phyloP scores from a whole-genome alignment of 1,139 yeast species.

The Geotrichum klebahnii region DNA sequence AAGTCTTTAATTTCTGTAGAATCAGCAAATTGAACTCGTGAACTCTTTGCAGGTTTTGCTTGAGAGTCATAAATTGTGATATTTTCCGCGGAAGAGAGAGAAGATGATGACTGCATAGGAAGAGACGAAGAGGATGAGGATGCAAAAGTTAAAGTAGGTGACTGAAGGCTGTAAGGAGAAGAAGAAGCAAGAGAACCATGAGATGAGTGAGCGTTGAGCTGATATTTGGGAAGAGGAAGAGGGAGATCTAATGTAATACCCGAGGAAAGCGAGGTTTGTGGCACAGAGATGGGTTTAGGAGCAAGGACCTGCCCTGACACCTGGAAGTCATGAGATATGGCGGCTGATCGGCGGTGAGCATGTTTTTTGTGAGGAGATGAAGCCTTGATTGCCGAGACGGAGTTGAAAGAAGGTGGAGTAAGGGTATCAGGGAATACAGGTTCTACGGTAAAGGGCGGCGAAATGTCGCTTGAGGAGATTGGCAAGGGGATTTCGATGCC shows the following conservation, averaged over 20 bases:
- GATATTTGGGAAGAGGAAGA: too few relatives aligned
- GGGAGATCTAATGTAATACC: constrained; percentile 5
- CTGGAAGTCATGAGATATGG: constrained; percentile 32
- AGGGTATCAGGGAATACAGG: too few relatives aligned
- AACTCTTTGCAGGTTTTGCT: constrained; percentile 3
- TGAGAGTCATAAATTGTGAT: constrained; percentile 2
- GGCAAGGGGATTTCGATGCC: constrained; percentile 19
- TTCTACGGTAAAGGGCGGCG: too few relatives aligned
- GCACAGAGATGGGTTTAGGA: constrained; percentile 5
- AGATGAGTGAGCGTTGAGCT: constrained; percentile 3
- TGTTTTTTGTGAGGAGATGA: constrained; percentile 25
- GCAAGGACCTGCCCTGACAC: not conserved
- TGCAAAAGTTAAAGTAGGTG: constrained; percentile 28
- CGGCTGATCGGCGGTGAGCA: constrained; percentile 39
- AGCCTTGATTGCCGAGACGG: not conserved
- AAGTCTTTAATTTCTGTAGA: too few relatives aligned
- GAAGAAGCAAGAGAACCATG: not conserved
- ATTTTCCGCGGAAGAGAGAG: constrained; percentile 1
- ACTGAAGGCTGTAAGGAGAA: constrained; percentile 21
- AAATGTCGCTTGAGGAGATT: not conserved
- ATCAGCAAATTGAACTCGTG: too few relatives aligned
- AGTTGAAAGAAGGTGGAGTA: not conserved
- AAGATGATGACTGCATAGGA: constrained; percentile 19
- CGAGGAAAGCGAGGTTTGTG: constrained; percentile 1
- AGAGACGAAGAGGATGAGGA: constrained; percentile 24